Conservation (phyloP, 202 grass and related monocot species). For the Hordeum pubiflorum region DNA sequence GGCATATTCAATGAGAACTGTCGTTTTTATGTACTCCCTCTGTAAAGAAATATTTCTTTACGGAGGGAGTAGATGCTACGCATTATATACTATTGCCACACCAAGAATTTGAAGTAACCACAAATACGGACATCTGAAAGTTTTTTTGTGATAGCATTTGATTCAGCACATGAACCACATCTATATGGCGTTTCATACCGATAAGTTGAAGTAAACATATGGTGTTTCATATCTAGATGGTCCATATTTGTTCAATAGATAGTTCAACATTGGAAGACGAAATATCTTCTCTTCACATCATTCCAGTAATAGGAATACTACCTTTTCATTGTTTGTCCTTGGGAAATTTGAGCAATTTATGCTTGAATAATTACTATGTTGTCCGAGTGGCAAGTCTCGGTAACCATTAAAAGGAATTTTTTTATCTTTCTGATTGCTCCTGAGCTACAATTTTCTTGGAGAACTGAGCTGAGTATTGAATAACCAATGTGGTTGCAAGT, state of each 20-base stretch:
- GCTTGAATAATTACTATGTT: neutral
- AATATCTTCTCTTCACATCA: neutral
- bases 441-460: neutral
- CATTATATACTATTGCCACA: neutral
- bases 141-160: neutral
- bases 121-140: neutral
- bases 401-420: neutral
- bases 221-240: neutral
- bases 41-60: no score
- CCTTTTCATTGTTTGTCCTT: neutral
- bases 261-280: neutral
- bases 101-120: neutral
- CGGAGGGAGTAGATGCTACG: neutral
- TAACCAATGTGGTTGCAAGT: neutral
- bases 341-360: neutral
- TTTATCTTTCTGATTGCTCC: neutral
- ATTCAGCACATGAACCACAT: neutral
- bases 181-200: neutral
- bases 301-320: slow-evolving; percentile 16
- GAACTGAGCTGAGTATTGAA: neutral
- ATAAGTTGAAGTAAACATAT: neutral
- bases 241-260: neutral
- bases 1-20: neutral
- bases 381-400: neutral
- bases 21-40: no score